Base-by-base conservation (phyloP, 257 asterid genomes). In the Coffea canephora region DNA sequence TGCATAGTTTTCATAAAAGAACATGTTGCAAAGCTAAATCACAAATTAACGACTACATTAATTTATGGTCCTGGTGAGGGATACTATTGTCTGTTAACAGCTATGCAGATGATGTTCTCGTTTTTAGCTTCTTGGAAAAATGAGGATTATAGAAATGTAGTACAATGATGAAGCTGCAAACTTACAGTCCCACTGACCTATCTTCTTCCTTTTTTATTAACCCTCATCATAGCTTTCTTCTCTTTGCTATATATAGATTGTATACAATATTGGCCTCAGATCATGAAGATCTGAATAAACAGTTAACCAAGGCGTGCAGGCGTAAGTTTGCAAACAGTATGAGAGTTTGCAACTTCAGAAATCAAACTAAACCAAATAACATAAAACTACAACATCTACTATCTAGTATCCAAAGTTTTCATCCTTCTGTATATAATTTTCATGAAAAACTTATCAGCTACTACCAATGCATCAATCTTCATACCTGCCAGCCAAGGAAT, bases 401-500 rank as follows among this genome's bases (percentile, higher is more conserved):
- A 31, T 13, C 19, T 65, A 73, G 34, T 52, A 43, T 4, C 31
- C 3, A 15, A 36, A 43, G 39, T 31, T 41, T 71, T n/a, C 41
- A 45, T 48, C 31, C 61, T 71, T 4, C n/a, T 31, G 12, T 15
- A 49, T 8, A 39, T 11, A 64, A 41, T 19, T 39, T 48, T 70
- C 10, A 71, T 21, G 9, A 34, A 59, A 25, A 6, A 27, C 27
- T 0, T 19, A 31, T 70, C 19, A 23, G 16, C 52, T 27, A 55
- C 12, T 72, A 74, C 5, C 4, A 69, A 13, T 19, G 14, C 9
- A 6, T 13, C 39, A 41, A 68, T 52, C 27, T 76, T 66, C 15
- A 31, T 74, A 95, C 98, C 99, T 95, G 99, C 97, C 97, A 93
- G 36, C 98, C 97, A 74, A 91, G 96, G 88, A 96, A 96, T 78